A percentile compares a stretch with the other conserved stretches of the same genome.
Conservation (phyloP, 2,329 filamentous ascomycete species). For the Laburnicola sp. region DNA sequence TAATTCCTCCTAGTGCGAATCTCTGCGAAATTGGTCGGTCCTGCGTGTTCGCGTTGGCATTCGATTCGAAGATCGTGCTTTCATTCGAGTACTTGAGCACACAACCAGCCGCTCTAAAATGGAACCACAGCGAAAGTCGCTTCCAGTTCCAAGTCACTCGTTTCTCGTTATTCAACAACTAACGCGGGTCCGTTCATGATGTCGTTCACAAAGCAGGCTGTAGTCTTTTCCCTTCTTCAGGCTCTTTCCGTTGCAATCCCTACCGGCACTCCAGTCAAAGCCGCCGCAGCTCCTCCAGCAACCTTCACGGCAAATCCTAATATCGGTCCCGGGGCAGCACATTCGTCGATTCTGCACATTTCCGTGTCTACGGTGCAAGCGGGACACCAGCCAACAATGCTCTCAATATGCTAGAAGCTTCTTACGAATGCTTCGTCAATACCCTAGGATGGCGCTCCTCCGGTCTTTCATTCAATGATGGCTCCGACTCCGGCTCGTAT, state of each 20-base stretch:
- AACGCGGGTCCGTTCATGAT: background rate
- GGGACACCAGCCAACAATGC: conserved; percentile 36
- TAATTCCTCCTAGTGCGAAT: background rate
- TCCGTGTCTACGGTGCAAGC: conserved; percentile 45
- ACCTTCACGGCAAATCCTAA: conserved; percentile 17
- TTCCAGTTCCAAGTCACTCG: background rate
- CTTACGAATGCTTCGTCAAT: conserved; percentile 36
- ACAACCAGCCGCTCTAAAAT: background rate
- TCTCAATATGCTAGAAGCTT: conserved; percentile 51
- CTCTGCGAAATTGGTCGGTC: background rate
- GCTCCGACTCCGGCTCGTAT: conserved; percentile 45
- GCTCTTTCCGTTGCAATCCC: background rate
- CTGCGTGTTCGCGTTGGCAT: no score
- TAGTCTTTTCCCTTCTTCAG: conserved; percentile 1
- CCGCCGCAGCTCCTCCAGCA: conserved; percentile 11
- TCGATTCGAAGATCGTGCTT: background rate
- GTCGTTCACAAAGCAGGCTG: background rate
- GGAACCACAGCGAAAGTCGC: background rate
- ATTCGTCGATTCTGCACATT: conserved; percentile 38
- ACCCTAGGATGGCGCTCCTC: conserved; percentile 23
- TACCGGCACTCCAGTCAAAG: background rate
- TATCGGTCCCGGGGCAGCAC: conserved; percentile 17
- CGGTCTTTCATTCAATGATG: conserved; percentile 26
- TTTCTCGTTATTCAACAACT: background rate
- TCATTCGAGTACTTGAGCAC: background rate